Conservation (phyloP, 257 asterid species). For the Rehmannia glutinosa region DNA sequence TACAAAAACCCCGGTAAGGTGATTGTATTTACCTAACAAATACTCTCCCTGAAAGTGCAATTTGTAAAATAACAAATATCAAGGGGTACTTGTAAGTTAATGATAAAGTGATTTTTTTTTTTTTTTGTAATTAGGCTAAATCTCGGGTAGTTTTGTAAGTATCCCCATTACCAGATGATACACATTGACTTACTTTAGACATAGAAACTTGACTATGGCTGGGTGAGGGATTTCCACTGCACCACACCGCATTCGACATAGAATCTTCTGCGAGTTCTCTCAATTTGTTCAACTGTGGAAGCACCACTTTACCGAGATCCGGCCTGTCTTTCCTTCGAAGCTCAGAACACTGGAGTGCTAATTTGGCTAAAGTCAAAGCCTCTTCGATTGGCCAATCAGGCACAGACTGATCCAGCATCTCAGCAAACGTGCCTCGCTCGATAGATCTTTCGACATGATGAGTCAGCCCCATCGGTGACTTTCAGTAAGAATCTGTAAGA, state of each 20-base stretch:
- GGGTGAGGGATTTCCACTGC: slow-evolving; percentile 31
- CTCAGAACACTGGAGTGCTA: slow-evolving; percentile 65
- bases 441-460: slow-evolving; percentile 76
- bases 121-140: too few relatives aligned
- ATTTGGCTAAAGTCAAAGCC: slow-evolving; percentile 57
- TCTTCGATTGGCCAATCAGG: slow-evolving; percentile 81
- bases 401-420: slow-evolving; percentile 61
- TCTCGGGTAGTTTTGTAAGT: neutral
- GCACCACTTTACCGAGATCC: slow-evolving; percentile 69
- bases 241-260: slow-evolving; percentile 14
- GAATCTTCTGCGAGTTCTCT: slow-evolving; percentile 60
- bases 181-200: slow-evolving; percentile 44
- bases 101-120: too few relatives aligned
- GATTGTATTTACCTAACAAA: too few relatives aligned
- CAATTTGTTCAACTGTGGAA: slow-evolving; percentile 62
- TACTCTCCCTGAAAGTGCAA: neutral
- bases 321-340: slow-evolving; percentile 92
- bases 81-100: neutral
- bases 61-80: neutral
- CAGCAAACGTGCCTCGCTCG: slow-evolving; percentile 53
- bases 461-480: slow-evolving; percentile 81
- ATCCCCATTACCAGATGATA: neutral
- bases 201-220: slow-evolving; percentile 57
- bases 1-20: too few relatives aligned
- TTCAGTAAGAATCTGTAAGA: slow-evolving; percentile 70